Percentiles rank a stretch among this genome's conserved stretches.
Evolutionary conservation across 768 basidiomycete genomes (phyloP).

Genomic region (Suillus brevipes): DNA sequence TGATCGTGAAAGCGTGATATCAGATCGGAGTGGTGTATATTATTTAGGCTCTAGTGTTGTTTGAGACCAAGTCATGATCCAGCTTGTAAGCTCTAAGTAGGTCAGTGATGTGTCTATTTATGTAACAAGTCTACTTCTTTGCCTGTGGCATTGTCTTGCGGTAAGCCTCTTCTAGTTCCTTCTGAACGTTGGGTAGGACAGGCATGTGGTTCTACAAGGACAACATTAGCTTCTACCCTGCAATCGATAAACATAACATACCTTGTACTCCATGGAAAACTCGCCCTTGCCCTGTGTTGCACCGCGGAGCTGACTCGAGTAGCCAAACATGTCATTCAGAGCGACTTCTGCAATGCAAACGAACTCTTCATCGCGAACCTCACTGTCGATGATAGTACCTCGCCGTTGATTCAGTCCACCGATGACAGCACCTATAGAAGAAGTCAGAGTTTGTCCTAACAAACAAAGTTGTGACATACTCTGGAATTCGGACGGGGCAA

Average conservation of each 20-base stretch:
- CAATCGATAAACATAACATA: constrained; percentile 29
- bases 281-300: constrained; percentile 97
- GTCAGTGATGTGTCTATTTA: constrained; percentile 1
- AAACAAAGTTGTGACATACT: constrained; percentile 41
- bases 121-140: constrained; percentile 58
- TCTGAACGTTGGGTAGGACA: constrained; percentile 83
- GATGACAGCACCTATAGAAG: constrained; percentile 71
- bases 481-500: constrained; percentile 96
- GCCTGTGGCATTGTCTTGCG: constrained; percentile 69
- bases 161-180: constrained; percentile 85
- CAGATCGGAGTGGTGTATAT: constrained; percentile 1
- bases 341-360: constrained; percentile 89
- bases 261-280: constrained; percentile 81
- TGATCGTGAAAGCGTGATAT: not conserved
- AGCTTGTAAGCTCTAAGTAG: not conserved
- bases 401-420: constrained; percentile 90
- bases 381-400: constrained; percentile 93
- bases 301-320: constrained; percentile 90
- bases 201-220: constrained; percentile 66
- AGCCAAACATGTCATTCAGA: constrained; percentile 98
- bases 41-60: not conserved
- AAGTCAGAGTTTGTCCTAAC: constrained; percentile 7
- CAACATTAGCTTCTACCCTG: constrained; percentile 7
- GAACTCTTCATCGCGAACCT: constrained; percentile 97
- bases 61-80: not conserved